Conservation (phyloP, 2,329 filamentous ascomycete genomes). For the Fusarium robinianum region DNA sequence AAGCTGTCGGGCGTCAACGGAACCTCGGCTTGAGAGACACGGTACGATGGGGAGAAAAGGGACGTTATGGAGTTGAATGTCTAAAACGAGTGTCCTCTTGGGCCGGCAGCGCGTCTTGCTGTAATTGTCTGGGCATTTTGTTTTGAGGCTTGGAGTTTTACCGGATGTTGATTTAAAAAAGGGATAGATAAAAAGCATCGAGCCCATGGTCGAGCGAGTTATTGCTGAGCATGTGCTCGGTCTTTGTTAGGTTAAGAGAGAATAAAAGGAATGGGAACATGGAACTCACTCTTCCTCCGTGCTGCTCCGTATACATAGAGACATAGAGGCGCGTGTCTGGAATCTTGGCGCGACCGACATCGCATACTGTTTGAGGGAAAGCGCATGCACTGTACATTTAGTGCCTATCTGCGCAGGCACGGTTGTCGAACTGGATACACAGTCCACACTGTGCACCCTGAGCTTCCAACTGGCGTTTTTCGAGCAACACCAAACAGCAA, state of each 20-base stretch:
- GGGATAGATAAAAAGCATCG: constrained; percentile 32
- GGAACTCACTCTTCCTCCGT: neutral
- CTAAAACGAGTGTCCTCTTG: constrained; percentile 5
- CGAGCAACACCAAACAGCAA: constrained; percentile 4
- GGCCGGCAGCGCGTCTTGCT: constrained; percentile 16
- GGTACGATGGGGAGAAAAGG: constrained; percentile 1
- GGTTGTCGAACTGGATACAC: neutral
- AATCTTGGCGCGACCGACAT: constrained; percentile 20
- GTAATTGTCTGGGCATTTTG: constrained; percentile 21
- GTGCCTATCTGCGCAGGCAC: neutral
- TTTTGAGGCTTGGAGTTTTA: constrained; percentile 34
- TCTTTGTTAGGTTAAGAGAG: constrained; percentile 5
- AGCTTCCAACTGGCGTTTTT: constrained; percentile 37
- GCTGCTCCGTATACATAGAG: too few relatives aligned
- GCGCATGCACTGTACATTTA: constrained; percentile 21
- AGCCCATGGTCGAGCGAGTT: constrained; percentile 10
- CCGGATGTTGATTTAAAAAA: constrained; percentile 26
- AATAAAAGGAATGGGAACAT: constrained; percentile 1
- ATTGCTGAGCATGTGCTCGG: constrained; percentile 2
- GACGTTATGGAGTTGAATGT: constrained; percentile 2
- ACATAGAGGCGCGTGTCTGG: constrained; percentile 1
- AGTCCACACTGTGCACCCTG: constrained; percentile 30
- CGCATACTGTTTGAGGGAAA: constrained; percentile 20
- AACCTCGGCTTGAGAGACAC: constrained; percentile 12
- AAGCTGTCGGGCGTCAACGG: constrained; percentile 35